A percentile compares a stretch with the other conserved stretches of the same genome.
Conservation (phyloP, 495 filamentous ascomycete genomes). For the Podospora bellae-mahoneyi region DNA sequence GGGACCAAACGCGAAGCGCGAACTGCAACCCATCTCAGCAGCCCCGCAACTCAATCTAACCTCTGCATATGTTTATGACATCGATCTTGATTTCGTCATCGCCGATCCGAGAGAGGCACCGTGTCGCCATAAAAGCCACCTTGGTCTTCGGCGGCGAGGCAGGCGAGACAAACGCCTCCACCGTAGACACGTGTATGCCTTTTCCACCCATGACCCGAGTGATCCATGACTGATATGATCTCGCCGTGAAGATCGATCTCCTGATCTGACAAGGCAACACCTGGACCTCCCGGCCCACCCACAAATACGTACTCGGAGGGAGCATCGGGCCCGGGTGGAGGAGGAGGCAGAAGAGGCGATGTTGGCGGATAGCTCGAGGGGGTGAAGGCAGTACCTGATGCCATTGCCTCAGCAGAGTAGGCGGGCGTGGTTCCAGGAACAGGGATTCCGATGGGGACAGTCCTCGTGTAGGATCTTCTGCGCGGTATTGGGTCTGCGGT, state of each 20-base stretch:
- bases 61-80: constrained; percentile 4
- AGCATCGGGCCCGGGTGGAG: constrained; percentile 31
- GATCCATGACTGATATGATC: constrained; percentile 45
- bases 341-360: constrained; percentile 40
- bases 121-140: constrained; percentile 51
- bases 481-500: constrained; percentile 32
- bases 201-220: constrained; percentile 45
- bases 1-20: not conserved
- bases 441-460: constrained; percentile 36
- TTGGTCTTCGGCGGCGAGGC: constrained; percentile 35
- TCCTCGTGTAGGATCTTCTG: constrained; percentile 44
- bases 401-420: constrained; percentile 23
- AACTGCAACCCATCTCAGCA: constrained; percentile 1
- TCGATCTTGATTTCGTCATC: constrained; percentile 23
- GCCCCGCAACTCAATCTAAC: constrained; percentile 15
- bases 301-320: constrained; percentile 31
- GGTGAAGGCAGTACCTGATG: constrained; percentile 29
- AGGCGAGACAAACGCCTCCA: constrained; percentile 48
- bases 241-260: constrained; percentile 44
- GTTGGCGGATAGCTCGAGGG: constrained; percentile 46
- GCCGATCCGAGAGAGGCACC: constrained; percentile 46
- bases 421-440: constrained; percentile 15
- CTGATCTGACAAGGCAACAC: constrained; percentile 19
- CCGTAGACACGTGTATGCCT: constrained; percentile 51
- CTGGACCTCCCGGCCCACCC: constrained; percentile 29